Base-by-base conservation (phyloP, 1,284 basidiomycete genomes). In the Sporisorium reilianum region DNA sequence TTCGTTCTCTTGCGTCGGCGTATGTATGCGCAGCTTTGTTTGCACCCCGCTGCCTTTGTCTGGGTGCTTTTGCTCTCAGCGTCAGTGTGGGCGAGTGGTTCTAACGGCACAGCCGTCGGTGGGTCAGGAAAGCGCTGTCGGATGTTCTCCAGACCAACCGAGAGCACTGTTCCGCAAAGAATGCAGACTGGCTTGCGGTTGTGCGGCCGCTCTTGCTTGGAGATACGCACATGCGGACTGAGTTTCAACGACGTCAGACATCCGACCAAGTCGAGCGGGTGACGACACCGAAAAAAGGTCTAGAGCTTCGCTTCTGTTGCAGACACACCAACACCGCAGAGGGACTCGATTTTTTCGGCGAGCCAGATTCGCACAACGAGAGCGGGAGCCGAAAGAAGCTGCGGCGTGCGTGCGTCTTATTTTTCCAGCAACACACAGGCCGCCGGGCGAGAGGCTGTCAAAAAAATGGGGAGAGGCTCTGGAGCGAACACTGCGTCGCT, bases 211-310 rank as follows among this genome's bases (percentile, higher is more conserved):
- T 10, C n/a, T 41, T 16, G 38, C 16, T 20, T 38, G 16, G 16
- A 38, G 36, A 38, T n/a, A n/a, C n/a, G 36, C 36, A 5, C 18
- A 38, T 10, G 10, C 41, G 22, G 3, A 22, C 42, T 45, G 42
- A 45, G 42, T 45, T 45, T 26, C 42, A 45, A 45, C 42, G 23
- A 45, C 42, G 42, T 45, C 28, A 30, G 5, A 30, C 28, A 30
- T n/a, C n/a, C n/a, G n/a, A n/a, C n/a, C n/a, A n/a, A n/a, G n/a
- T n/a, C n/a, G n/a, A n/a, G n/a, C n/a, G n/a, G n/a, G n/a, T n/a
- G n/a, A n/a, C n/a, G n/a, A n/a, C n/a, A n/a, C n/a, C 28, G 9
- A 9, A 9, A 16, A 16, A 22, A 42, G 41, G 41, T 42, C 41
- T 42, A 42, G 41, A 42, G 36, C 36, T 16, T 42, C 41, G 41